A percentile compares a stretch with the other conserved stretches of the same genome.
These are phyloP conservation scores for Rhipidocladum racemiflorum DNA, from an alignment of 176 grass and related monocot genomes.

Conservation along the genomic window DNA sequence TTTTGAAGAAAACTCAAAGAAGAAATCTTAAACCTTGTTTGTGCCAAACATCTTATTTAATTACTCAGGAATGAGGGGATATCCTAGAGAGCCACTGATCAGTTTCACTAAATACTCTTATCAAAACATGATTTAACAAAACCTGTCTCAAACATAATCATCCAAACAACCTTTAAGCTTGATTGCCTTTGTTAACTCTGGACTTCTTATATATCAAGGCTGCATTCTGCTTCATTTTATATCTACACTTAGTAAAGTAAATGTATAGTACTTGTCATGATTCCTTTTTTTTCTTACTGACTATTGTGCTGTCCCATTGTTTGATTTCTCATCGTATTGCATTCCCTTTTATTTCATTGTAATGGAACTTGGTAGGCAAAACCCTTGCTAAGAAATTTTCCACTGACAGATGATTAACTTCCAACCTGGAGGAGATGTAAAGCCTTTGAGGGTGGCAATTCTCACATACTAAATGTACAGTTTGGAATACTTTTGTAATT, in stretches of 20 bases:
- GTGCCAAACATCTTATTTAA: not conserved
- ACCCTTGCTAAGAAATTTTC: conserved; percentile 15
- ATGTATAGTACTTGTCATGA: not conserved
- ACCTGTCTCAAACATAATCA: not conserved
- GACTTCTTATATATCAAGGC: not conserved
- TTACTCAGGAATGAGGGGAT: not conserved
- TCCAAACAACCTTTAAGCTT: not conserved
- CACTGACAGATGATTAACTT: conserved; percentile 62
- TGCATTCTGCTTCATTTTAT: not conserved
- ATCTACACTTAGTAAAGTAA: not conserved
- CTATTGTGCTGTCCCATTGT: not conserved
- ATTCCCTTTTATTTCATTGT: not conserved
- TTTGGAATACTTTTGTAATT: conserved; percentile 53
- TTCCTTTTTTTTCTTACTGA: not conserved
- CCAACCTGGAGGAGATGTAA: conserved; percentile 71
- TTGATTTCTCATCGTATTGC: not conserved
- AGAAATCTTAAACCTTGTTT: not conserved
- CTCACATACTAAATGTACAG: conserved; percentile 62
- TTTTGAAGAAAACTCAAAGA: conserved; percentile 8
- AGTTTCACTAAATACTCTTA: not conserved
- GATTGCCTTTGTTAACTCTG: not conserved
- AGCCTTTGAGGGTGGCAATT: conserved; percentile 62
- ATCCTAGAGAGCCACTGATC: not conserved
- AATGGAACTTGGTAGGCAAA: not conserved
- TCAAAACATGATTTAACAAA: not conserved